Evolutionary conservation across 768 basidiomycete genomes (phyloP), one percentile per base, ranked within the genome.

Genomic region (Tulasnella sp.): DNA sequence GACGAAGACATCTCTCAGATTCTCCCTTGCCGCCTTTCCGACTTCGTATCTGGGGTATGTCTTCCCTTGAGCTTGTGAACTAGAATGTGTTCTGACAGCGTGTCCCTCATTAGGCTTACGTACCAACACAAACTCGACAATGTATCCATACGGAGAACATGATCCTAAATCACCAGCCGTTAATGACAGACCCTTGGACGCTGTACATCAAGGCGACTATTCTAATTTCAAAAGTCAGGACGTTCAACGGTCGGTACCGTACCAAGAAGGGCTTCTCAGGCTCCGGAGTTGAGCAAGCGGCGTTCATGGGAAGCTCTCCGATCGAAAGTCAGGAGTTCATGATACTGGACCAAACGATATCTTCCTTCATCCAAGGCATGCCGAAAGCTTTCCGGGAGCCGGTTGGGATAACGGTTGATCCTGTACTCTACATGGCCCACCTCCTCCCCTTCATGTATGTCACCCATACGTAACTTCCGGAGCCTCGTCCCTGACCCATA

Each of bases 151-250:
- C 86, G 11, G 85, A 83, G 75, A 86, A 91, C 78, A 82, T 92
- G 31, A 85, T 92, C 25, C 84, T 89, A 3, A 80, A 83, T 3
- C 90, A 93, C 80, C 88, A 88, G 17, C 87, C 88, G 42, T 84
- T 86, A 17, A 87, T 89, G 79, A 88, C 88, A 0, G 92, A 93
- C 81, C 88, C 91, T 0, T 92, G 92, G 80, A 87, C 87, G 12
- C 80, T 93, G 19, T 92, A 90, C 79, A 85, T 92, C 81, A 93
- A 93, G 81, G 86, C 88, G 15, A 85, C 87, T 11, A 88, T 92
- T 75, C 79, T 93, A 67, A 85, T 93, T 42, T 92, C 86, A 37
- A 83, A 82, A 22, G 71, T 78, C 25, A 74, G 64, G 38, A 31
- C 72, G 19, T 70, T 75, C 75, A 75, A 72, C 22, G 52, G 42